phyloP scores from a whole-genome alignment of 257 asterid genomes.

The Ehretia macrophylla region DNA sequence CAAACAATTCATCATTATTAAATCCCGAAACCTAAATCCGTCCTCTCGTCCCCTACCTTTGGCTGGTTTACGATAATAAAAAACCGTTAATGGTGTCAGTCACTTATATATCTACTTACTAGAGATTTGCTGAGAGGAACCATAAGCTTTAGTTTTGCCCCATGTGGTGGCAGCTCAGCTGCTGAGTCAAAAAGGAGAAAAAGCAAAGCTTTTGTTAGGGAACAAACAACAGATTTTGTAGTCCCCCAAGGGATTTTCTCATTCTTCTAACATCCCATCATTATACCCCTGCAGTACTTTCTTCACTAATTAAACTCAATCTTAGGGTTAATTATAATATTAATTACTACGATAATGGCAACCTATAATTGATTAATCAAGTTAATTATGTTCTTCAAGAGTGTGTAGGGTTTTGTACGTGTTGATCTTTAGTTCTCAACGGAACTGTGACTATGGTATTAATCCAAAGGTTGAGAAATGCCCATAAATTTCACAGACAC shows the following conservation, averaged over 20 bases:
- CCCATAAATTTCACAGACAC: no score
- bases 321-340: conserved; percentile 5
- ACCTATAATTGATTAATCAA: no score
- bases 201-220: conserved; percentile 12
- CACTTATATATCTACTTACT: not conserved
- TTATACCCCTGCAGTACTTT: conserved; percentile 15
- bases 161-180: conserved; percentile 1
- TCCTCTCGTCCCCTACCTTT: conserved; percentile 14
- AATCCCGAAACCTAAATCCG: no score
- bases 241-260: conserved; percentile 62
- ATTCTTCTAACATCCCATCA: conserved; percentile 41
- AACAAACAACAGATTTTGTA: conserved; percentile 51
- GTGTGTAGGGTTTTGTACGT: no score
- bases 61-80: not conserved
- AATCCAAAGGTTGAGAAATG: no score
- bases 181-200: conserved; percentile 19
- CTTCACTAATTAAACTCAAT: conserved; percentile 3
- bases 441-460: no score
- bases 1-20: no score
- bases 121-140: not conserved
- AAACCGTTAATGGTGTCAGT: conserved; percentile 13
- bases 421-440: no score
- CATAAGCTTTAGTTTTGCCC: no score
- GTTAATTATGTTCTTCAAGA: no score
- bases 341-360: not conserved